phyloP scores from a whole-genome alignment of 1,139 yeast genomes.

The Yamadazyma friedrichii region DNA sequence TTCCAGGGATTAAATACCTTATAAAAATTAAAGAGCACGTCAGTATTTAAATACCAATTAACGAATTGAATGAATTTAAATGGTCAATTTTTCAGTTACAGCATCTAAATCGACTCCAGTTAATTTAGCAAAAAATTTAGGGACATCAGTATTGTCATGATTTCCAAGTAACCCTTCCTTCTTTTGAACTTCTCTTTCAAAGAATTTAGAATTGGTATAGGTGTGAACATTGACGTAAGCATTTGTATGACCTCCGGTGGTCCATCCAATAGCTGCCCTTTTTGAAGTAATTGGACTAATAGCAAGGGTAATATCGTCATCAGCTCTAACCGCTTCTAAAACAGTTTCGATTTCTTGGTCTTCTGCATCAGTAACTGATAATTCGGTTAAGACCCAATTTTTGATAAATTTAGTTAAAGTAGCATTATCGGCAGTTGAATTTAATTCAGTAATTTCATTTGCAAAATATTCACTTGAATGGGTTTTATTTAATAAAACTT shows the following conservation, averaged over 20 bases:
- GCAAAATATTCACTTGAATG: slow-evolving; percentile 73
- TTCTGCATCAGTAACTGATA: slow-evolving; percentile 59
- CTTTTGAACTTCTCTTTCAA: slow-evolving; percentile 33
- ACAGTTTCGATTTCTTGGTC: slow-evolving; percentile 42
- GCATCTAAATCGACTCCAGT: slow-evolving; percentile 49
- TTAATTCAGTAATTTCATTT: slow-evolving; percentile 21
- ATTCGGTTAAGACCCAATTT: slow-evolving; percentile 50
- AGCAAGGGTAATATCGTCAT: slow-evolving; percentile 14
- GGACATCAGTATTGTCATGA: slow-evolving; percentile 80
- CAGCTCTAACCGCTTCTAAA: slow-evolving; percentile 19
- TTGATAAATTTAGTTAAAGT: slow-evolving; percentile 42
- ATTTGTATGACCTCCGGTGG: slow-evolving; percentile 89
- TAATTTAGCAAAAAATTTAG: slow-evolving; percentile 58
- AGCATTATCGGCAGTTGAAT: slow-evolving; percentile 26
- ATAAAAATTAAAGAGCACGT: too few relatives aligned
- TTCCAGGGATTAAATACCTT: too few relatives aligned
- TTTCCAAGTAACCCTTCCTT: slow-evolving; percentile 58
- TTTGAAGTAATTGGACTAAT: slow-evolving; percentile 50
- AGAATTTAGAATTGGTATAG: slow-evolving; percentile 52
- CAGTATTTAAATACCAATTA: neutral
- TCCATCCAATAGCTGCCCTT: slow-evolving; percentile 84
- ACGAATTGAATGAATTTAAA: neutral
- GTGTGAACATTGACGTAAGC: slow-evolving; percentile 87
- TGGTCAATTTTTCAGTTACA: slow-evolving; percentile 36
- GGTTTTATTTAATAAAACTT: slow-evolving; percentile 62